phyloP scores from a whole-genome alignment of 495 filamentous ascomycete species.

The Penicillium alfredii region DNA sequence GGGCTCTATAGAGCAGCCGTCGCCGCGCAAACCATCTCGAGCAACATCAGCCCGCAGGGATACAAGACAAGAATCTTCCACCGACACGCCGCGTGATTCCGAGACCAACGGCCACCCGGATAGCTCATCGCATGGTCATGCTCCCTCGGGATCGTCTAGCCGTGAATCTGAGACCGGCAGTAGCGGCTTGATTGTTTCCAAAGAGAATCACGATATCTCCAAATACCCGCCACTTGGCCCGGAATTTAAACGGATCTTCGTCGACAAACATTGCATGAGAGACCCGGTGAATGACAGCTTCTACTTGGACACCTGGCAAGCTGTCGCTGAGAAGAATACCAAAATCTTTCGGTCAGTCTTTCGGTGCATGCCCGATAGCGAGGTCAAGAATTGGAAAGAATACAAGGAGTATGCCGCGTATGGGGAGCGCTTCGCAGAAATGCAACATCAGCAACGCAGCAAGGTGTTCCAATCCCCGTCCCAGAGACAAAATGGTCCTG shows the following conservation, averaged over 20 bases:
- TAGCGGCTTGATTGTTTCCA: conserved; percentile 27
- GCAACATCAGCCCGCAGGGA: conserved; percentile 24
- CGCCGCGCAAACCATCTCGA: conserved; percentile 18
- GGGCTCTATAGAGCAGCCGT: conserved; percentile 46
- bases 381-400: conserved; percentile 88
- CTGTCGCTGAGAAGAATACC: conserved; percentile 91
- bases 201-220: conserved; percentile 36
- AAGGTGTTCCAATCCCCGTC: conserved; percentile 33
- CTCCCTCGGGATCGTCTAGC: conserved; percentile 32
- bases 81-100: conserved; percentile 39
- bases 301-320: conserved; percentile 80
- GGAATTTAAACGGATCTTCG: conserved; percentile 59
- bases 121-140: conserved; percentile 9
- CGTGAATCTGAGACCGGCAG: conserved; percentile 80
- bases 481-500: conserved; percentile 36
- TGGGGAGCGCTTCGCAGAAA: conserved; percentile 68
- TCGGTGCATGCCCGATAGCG: conserved; percentile 92
- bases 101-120: conserved; percentile 16
- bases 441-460: conserved; percentile 48
- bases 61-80: conserved; percentile 38
- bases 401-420: conserved; percentile 86
- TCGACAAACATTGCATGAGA: conserved; percentile 65
- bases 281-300: conserved; percentile 82
- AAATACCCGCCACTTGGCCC: conserved; percentile 50
- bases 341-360: conserved; percentile 89